Evolutionary conservation across 2,329 filamentous ascomycete species (phyloP).

Genomic region (Amphichorda felina): DNA sequence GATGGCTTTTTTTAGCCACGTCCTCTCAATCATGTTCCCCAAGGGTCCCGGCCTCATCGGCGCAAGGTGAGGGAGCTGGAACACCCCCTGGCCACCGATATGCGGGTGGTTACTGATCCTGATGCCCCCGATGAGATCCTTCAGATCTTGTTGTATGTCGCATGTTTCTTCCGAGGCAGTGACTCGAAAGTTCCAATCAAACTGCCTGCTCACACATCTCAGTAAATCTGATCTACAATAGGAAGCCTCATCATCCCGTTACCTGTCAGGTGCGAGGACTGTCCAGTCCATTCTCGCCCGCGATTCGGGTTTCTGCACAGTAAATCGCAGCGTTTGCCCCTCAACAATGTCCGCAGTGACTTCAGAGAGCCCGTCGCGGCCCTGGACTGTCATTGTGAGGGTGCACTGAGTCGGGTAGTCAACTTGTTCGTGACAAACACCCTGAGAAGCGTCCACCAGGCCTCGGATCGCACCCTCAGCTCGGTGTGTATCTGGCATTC

Average conservation of each 20-base stretch:
- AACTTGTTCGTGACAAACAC: constrained; percentile 6
- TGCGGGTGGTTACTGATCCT: too few species aligned
- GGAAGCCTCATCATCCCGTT: constrained; percentile 2
- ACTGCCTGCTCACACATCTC: constrained; percentile 10
- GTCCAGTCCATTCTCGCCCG: constrained; percentile 17
- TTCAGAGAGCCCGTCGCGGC: neutral
- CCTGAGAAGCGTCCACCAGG: constrained; percentile 5
- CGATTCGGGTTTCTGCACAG: constrained; percentile 9
- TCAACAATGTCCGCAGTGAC: neutral
- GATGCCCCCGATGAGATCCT: neutral
- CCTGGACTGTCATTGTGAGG: neutral
- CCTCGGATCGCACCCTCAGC: constrained; percentile 5
- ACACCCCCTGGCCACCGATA: neutral
- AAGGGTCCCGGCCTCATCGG: neutral
- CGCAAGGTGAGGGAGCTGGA: neutral
- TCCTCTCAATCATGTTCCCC: neutral
- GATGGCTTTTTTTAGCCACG: neutral
- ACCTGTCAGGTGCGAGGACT: constrained; percentile 22
- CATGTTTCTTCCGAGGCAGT: constrained; percentile 9
- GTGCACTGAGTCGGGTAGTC: too few species aligned
- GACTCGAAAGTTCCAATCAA: constrained; percentile 22
- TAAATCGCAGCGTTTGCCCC: constrained; percentile 2
- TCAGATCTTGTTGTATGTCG: neutral
- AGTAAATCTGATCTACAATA: too few species aligned
- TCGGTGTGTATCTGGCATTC: neutral